Percentiles rank a stretch among this genome's conserved stretches.
phyloP scores from a whole-genome alignment of 1,139 yeast genomes.

The Chernovozyma aurita region DNA sequence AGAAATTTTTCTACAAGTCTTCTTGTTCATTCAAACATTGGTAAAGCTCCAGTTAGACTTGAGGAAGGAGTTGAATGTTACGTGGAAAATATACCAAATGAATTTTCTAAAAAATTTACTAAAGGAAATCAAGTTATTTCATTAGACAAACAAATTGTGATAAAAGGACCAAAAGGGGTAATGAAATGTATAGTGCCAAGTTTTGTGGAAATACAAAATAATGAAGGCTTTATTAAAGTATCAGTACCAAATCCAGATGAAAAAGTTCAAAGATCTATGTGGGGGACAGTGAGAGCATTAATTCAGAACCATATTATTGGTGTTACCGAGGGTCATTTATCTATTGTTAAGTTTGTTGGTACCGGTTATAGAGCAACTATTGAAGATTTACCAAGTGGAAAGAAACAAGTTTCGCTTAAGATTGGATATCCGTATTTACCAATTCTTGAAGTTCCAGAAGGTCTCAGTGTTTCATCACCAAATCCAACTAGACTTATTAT shows the following conservation, averaged over 20 bases:
- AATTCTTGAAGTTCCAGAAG: constrained; percentile 72
- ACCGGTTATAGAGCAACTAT: constrained; percentile 91
- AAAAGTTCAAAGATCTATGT: constrained; percentile 77
- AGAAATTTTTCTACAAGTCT: constrained; percentile 23
- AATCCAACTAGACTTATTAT: constrained; percentile 83
- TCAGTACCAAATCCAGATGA: constrained; percentile 52
- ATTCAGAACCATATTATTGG: constrained; percentile 79
- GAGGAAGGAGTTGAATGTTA: constrained; percentile 28
- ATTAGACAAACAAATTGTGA: constrained; percentile 58
- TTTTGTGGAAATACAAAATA: constrained; percentile 48
- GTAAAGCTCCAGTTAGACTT: constrained; percentile 37
- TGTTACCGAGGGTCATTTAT: constrained; percentile 87
- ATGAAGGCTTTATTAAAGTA: constrained; percentile 43
- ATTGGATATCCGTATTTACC: constrained; percentile 73
- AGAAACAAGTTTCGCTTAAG: constrained; percentile 63
- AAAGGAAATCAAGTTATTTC: constrained; percentile 61
- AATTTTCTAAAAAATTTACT: constrained; percentile 53
- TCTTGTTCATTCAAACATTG: constrained; percentile 31
- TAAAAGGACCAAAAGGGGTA: constrained; percentile 79
- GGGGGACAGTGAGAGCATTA: constrained; percentile 91
- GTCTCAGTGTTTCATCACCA: constrained; percentile 71
- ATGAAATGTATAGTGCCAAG: constrained; percentile 65
- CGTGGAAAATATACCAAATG: constrained; percentile 36
- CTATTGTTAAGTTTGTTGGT: constrained; percentile 87
- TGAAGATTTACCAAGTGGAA: constrained; percentile 52